Conservation (phyloP, 2,329 filamentous ascomycete species). For the Elsinoe perseae region DNA sequence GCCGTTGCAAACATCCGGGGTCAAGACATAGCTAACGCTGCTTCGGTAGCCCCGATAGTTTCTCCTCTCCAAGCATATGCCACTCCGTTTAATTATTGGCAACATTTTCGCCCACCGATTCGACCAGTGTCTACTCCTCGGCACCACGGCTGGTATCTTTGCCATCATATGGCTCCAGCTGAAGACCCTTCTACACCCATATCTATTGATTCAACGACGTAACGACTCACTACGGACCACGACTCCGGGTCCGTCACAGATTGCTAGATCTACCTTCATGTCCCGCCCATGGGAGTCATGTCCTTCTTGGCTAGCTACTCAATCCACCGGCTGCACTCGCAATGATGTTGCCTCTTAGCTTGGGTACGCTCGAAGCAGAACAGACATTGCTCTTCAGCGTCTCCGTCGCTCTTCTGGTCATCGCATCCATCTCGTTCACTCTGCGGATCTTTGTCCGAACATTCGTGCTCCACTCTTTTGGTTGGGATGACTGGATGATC, state of each 20-base stretch:
- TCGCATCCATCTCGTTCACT: slow-evolving; percentile 2
- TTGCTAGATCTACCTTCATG: neutral
- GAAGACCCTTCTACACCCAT: neutral
- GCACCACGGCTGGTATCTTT: neutral
- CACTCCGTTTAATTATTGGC: slow-evolving; percentile 11
- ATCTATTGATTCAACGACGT: slow-evolving; percentile 7
- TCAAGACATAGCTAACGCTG: neutral
- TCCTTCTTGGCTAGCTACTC: neutral
- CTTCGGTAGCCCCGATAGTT: neutral
- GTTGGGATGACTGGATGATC: slow-evolving; percentile 12
- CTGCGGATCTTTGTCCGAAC: neutral
- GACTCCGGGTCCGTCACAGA: neutral
- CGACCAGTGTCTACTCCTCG: neutral
- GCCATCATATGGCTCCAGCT: neutral
- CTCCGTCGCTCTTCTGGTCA: slow-evolving; percentile 6
- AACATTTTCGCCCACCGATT: neutral
- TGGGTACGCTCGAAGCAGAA: slow-evolving; percentile 9
- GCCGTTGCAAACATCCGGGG: neutral
- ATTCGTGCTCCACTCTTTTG: neutral
- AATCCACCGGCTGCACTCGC: neutral
- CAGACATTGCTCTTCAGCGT: neutral
- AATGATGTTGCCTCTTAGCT: slow-evolving; percentile 5
- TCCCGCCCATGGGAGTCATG: neutral
- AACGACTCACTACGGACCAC: neutral
- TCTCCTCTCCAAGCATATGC: neutral